Conservation (phyloP, 225 moss, liverwort and hornwort species). For the Sphagnum contortum region DNA sequence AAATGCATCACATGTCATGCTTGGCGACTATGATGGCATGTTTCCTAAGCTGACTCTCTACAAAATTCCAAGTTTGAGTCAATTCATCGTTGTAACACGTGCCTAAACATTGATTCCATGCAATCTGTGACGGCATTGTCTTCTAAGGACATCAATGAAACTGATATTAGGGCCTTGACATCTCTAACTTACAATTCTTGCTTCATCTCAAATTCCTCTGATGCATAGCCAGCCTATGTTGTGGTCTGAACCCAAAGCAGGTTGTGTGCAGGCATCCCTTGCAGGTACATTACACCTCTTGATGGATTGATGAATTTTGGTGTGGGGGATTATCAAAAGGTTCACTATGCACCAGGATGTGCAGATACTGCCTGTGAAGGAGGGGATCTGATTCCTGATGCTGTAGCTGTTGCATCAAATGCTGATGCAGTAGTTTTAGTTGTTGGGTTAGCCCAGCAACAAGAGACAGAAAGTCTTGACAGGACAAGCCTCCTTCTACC, state of each 20-base stretch:
- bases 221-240: too few species aligned
- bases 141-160: too few species aligned
- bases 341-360: constrained; percentile 44
- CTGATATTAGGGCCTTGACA: too few species aligned
- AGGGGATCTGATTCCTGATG: constrained; percentile 22
- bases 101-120: too few species aligned
- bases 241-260: too few species aligned
- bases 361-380: constrained; percentile 17
- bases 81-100: too few species aligned
- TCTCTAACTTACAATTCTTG: too few species aligned
- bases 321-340: constrained; percentile 6
- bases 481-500: constrained; percentile 22
- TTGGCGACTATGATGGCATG: constrained; percentile 25
- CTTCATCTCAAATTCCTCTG: too few species aligned
- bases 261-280: constrained; percentile 34
- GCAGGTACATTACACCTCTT: constrained; percentile 40
- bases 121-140: too few species aligned
- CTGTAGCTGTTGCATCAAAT: constrained; percentile 11
- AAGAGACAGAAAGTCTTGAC: constrained; percentile 33
- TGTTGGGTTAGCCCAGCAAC: constrained; percentile 24
- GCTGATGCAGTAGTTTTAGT: constrained; percentile 22
- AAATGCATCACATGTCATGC: constrained; percentile 12
- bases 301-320: constrained; percentile 22
- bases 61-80: too few species aligned
- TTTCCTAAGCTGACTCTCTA: too few species aligned